Evolutionary conservation across 2,329 filamentous ascomycete species (phyloP).

Genomic region (Botrytis fabae): DNA sequence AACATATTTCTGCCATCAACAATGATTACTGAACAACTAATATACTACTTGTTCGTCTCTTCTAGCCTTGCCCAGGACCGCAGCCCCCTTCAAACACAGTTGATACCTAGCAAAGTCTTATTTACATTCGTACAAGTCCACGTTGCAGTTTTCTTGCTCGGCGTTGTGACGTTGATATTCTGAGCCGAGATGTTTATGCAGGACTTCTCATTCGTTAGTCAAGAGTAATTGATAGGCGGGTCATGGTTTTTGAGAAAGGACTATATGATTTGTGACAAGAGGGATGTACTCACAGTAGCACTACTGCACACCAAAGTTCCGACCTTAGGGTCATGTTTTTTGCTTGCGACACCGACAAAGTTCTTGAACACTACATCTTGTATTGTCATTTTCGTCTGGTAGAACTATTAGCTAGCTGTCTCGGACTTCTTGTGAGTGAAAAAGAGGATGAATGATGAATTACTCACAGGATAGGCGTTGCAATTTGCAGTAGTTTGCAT

Average conservation of each 20-base stretch:
- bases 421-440: not conserved
- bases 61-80: too few species aligned
- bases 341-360: constrained; percentile 45
- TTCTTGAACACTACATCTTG: constrained; percentile 51
- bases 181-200: constrained; percentile 48
- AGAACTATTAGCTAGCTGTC: constrained; percentile 47
- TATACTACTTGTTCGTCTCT: not conserved
- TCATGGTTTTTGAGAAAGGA: not conserved
- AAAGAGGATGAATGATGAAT: constrained; percentile 28
- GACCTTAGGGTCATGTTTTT: constrained; percentile 45
- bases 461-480: constrained; percentile 51
- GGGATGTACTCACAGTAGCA: constrained; percentile 38
- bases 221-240: not conserved
- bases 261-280: not conserved
- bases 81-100: not conserved
- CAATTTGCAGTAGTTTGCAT: constrained; percentile 61
- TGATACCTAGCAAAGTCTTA: constrained; percentile 26
- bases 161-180: constrained; percentile 49
- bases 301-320: constrained; percentile 49
- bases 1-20: not conserved
- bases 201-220: not conserved
- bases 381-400: constrained; percentile 48
- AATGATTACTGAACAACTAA: not conserved
- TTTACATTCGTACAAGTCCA: constrained; percentile 48
- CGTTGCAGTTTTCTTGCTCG: constrained; percentile 45